A percentile compares a stretch with the other conserved stretches of the same genome.
phyloP scores from a whole-genome alignment of 192 early-diverging fungal species.

The Mortierella alpina region DNA sequence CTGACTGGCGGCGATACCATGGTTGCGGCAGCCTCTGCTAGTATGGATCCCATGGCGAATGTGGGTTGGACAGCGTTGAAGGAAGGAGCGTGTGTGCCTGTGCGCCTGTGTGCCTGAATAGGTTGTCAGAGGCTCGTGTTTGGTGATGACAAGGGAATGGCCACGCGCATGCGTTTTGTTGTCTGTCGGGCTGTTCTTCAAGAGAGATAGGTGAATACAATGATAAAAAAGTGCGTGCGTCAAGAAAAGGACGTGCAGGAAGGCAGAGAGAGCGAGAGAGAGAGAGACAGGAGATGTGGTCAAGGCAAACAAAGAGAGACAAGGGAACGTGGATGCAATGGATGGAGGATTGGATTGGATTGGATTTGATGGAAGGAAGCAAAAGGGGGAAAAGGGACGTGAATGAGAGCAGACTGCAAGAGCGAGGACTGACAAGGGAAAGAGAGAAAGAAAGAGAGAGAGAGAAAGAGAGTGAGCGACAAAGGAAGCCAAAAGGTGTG shows the following conservation, averaged over 20 bases:
- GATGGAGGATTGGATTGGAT: background rate
- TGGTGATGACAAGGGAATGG: no score
- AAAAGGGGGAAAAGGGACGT: background rate
- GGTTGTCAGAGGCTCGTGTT: no score
- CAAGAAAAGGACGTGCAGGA: background rate
- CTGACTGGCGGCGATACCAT: conserved; percentile 35
- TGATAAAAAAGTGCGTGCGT: background rate
- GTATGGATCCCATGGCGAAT: conserved; percentile 3
- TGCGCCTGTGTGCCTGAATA: background rate
- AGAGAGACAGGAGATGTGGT: background rate
- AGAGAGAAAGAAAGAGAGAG: background rate
- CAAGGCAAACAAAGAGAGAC: background rate
- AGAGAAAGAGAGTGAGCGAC: background rate
- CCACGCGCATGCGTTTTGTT: background rate
- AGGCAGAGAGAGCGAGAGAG: background rate
- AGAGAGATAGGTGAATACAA: background rate
- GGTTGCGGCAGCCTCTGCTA: conserved; percentile 12
- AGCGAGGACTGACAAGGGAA: background rate
- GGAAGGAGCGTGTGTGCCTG: background rate
- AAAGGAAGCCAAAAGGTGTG: background rate
- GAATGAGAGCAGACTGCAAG: background rate
- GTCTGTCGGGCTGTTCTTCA: background rate
- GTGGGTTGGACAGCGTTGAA: background rate
- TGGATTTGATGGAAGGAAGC: background rate
- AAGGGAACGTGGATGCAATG: background rate